Evolutionary conservation across 2,329 filamentous ascomycete species (phyloP), one percentile per base, ranked within the genome.

Genomic region (Lanzia echinophila): DNA sequence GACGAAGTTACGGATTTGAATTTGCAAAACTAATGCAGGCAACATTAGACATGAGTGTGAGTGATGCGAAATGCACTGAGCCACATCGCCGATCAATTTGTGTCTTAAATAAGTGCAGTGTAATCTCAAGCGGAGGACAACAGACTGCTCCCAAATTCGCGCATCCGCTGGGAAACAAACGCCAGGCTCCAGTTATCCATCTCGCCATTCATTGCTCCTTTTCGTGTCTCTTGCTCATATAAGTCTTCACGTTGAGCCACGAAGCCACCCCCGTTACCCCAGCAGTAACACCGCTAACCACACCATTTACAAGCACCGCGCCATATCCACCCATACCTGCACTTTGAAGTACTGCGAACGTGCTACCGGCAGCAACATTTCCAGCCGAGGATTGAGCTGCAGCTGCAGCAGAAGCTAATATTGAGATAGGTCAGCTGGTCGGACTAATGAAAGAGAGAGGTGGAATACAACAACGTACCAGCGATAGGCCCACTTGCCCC

Each of bases 261-360:
- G 31, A 13, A 32, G 17, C n/a, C 13, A 2, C 8, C 10, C 17
- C 44, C 3, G 44, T 11, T 47, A 13, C 12, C n/a, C 5, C 28
- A 47, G 24, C 28, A 17, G 28, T 15, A 32, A 13, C 31, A 19
- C 8, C 17, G 31, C 44, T 46, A 6, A 46, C 44, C 3, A 46
- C n/a, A 33, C 15, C 31, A 10, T 56, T 42, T 3, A 58, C 45
- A 43, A 49, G 38, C 22, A 28, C 19, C 1, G 20, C 15, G 3
- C 48, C 56, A 41, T 52, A 51, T 32, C 52, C 57, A 51, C 45
- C 50, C 49, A 47, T 47, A 15, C 15, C 49, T 15, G 48, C 54
- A 33, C 54, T 57, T 45, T 56, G 51, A 2, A 56, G 24, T 12
- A 38, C 46, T 12, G 49, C 49, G 19, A 57, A 53, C 6, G 12